Percentiles rank a stretch among this genome's conserved stretches.
These are phyloP conservation scores for Castanea crenata DNA, from an alignment of 306 rosid species.

Conservation along the genomic window DNA sequence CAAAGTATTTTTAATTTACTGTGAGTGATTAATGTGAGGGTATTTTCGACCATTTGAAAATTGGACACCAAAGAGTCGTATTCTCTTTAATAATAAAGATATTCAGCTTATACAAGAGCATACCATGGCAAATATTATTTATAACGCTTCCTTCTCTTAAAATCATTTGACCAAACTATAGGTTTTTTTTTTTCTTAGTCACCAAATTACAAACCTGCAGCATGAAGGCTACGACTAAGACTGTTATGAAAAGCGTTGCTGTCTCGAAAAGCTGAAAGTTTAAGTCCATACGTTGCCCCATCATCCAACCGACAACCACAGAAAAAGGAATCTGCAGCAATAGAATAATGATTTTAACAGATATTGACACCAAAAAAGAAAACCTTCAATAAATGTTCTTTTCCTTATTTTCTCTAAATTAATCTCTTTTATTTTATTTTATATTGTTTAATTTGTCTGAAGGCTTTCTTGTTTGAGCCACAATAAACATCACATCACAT, in stretches of 20 bases:
- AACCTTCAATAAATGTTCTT: neutral
- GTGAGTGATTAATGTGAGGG: no score
- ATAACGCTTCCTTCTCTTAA: neutral
- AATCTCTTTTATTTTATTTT: no score
- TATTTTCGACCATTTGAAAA: neutral
- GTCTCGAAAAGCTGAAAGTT: constrained; percentile 87
- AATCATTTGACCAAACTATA: neutral
- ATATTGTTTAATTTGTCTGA: no score
- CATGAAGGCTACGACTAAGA: constrained; percentile 72
- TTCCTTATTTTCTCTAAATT: neutral
- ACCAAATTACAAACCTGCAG: constrained; percentile 57
- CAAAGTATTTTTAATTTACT: no score
- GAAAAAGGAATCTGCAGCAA: constrained; percentile 78
- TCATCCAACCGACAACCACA: constrained; percentile 73
- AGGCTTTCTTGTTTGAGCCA: neutral
- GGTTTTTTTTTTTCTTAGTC: neutral
- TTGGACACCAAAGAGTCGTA: neutral
- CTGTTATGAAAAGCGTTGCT: constrained; percentile 68
- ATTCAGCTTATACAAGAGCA: neutral
- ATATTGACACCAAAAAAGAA: neutral
- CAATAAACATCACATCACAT: neutral
- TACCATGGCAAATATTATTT: neutral
- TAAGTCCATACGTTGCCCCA: constrained; percentile 70
- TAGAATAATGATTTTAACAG: constrained; percentile 1
- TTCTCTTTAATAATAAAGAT: no score